Conservation (phyloP, 352 stramenopile species). For the Phytophthora tubulina region DNA sequence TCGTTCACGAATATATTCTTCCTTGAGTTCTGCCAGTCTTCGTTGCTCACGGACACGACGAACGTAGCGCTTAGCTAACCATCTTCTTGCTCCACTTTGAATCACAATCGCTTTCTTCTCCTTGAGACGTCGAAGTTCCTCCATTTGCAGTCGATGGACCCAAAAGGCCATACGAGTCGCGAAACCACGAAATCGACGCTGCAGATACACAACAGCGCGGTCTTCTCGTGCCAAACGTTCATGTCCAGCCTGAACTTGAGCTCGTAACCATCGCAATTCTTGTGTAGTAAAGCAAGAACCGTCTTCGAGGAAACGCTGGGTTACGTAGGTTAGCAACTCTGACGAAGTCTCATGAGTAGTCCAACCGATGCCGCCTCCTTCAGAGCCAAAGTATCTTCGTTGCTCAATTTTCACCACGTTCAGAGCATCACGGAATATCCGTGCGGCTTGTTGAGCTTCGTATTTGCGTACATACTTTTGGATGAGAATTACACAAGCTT, state of each 20-base stretch:
- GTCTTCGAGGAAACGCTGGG: conserved; percentile 47
- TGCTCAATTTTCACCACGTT: conserved; percentile 59
- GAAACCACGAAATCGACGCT: conserved; percentile 67
- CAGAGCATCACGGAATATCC: conserved; percentile 54
- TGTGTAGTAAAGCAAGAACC: conserved; percentile 46
- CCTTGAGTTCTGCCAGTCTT: conserved; percentile 58
- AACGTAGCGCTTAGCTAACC: conserved; percentile 48
- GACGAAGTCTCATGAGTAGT: conserved; percentile 43
- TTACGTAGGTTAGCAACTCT: conserved; percentile 62
- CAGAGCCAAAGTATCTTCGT: conserved; percentile 46
- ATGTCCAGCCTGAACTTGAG: conserved; percentile 44
- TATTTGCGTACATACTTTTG: conserved; percentile 63
- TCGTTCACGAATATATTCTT: conserved; percentile 66
- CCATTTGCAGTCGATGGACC: conserved; percentile 47
- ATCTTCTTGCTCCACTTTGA: conserved; percentile 49
- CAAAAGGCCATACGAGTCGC: conserved; percentile 49
- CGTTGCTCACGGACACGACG: conserved; percentile 40
- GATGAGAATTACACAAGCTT: conserved; percentile 60
- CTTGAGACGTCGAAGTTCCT: conserved; percentile 47
- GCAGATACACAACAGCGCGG: conserved; percentile 53
- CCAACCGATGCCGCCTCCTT: conserved; percentile 25
- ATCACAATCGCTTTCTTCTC: conserved; percentile 43
- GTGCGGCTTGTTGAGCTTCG: conserved; percentile 48
- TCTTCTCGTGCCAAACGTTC: conserved; percentile 56
- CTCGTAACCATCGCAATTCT: conserved; percentile 53